Evolutionary conservation across 2,329 filamentous ascomycete species (phyloP), one percentile per base, ranked within the genome.

Genomic region (Neofusicoccum sp.): DNA sequence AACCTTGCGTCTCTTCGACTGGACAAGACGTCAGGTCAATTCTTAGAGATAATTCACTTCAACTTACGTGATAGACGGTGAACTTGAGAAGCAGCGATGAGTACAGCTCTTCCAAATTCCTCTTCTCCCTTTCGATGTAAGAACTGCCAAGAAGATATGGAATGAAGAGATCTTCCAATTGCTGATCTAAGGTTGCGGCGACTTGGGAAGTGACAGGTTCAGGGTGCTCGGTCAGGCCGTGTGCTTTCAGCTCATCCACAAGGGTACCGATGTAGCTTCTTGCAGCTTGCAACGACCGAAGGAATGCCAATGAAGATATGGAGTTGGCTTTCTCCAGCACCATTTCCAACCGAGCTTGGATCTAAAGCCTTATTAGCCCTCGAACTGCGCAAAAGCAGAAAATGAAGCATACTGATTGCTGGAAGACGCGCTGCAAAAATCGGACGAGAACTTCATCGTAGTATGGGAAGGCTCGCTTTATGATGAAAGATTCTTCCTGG

Each of bases 401-500:
- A 58, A 58, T 20, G 20, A 20, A 20, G 20, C 51, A 9, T 62
- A 69, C 66, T 11, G 93, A 98, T 75, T 99, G 95, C 72, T 99
- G 95, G 70, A 99, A 99, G 9, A 99, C 89, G 66, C 95, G 85
- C 75, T 99, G 95, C 56, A 99, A 83, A 69, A 99, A 99, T 68
- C 93, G 93, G 65, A 88, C 88, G 54, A 99, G 79, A 1, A 99
- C 95, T 62, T 93, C 93, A 68, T 99, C 95, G 67, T 96, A 93
- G 73, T 93, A 97, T 0, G 95, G 95, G 70, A 99, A 99, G 0
- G 95, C 93, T 56, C 92, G 86, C 75, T 95, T 96, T 73, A 99
- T 98, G 73, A 97, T 96, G 66, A 91, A 90, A 8, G 93, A 97
- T 71, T 99, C 95, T 70, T 98, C 93, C 72, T 98, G 93, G 76